These are phyloP conservation scores for Metschnikowia peoriensis DNA, from an alignment of 805 yeast genomes.

Conservation along the genomic window DNA sequence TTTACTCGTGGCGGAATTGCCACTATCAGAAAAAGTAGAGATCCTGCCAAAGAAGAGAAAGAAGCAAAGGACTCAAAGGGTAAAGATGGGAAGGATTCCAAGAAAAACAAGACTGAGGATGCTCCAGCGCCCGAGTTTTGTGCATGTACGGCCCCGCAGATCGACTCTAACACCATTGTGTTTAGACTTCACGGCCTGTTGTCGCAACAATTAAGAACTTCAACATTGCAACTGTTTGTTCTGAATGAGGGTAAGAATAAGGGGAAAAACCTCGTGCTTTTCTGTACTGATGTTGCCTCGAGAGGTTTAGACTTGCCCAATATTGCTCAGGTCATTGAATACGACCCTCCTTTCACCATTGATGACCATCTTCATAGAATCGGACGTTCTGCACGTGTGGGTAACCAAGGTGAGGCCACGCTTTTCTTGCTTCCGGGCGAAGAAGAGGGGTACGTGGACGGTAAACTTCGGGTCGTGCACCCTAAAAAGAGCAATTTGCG, in stretches of 20 bases:
- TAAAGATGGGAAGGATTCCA: conserved; percentile 20
- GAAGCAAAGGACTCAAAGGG: conserved; percentile 17
- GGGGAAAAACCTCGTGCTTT: conserved; percentile 58
- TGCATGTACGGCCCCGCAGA: conserved; percentile 51
- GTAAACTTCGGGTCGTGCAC: conserved; percentile 39
- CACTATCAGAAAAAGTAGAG: conserved; percentile 30
- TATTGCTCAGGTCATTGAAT: conserved; percentile 83
- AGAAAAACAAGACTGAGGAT: not conserved
- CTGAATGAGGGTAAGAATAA: conserved; percentile 34
- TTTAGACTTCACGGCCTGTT: conserved; percentile 87
- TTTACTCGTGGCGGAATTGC: conserved; percentile 60
- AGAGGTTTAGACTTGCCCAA: conserved; percentile 92
- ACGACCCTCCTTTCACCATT: conserved; percentile 90
- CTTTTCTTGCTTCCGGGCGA: conserved; percentile 83
- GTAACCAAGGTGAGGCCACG: conserved; percentile 73
- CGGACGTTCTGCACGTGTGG: conserved; percentile 99
- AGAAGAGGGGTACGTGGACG: conserved; percentile 80
- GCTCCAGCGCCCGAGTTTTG: conserved; percentile 26
- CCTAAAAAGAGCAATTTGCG: conserved; percentile 36
- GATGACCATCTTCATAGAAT: conserved; percentile 96
- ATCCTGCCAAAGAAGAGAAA: conserved; percentile 17
- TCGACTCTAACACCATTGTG: conserved; percentile 45
- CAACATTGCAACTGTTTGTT: conserved; percentile 66
- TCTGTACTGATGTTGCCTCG: conserved; percentile 97
- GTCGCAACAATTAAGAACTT: conserved; percentile 76